Evolutionary conservation across 2,329 filamentous ascomycete species (phyloP), one percentile per base, ranked within the genome.

Genomic region (Orbilia javanica): DNA sequence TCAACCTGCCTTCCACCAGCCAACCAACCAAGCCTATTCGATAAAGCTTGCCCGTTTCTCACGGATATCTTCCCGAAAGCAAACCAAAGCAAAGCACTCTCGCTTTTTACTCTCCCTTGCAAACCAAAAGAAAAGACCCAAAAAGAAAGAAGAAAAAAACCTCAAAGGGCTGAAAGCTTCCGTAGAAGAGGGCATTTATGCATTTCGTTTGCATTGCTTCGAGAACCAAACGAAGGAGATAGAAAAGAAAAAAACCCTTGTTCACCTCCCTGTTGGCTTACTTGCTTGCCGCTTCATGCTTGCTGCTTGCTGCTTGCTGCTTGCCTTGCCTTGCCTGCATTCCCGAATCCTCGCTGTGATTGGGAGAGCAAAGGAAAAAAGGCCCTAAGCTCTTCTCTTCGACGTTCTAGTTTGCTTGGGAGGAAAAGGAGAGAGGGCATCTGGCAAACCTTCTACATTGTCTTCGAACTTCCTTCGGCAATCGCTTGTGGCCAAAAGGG

Each of bases 381-480:
- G 53, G 57, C 55, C 18, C 69, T 31, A 53, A 63, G 42, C 68
- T 77, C 42, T 44, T 68, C 69, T 70, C 42, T 53, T 63, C 69
- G 65, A 77, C 73, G 66, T 70, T 63, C 72, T 70, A 15, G 29
- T 44, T 44, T 66, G 50, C 53, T 29, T 44, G 27, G 42, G 46
- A 34, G 20, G 31, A 52, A 46, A 53, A 31, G 65, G 42, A 25
- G 48, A 63, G 34, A 48, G 42, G 42, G 31, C 65, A 64, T 69
- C 73, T 77, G 73, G 66, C 73, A 77, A 77, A 77, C 73, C 73
- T 77, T 64, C 73, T 77, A 39, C 46, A 44, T 62, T 71, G 73
- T 77, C 73, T 77, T 77, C 73, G 73, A 77, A 67, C 73, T 77
- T 77, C 73, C 73, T 77, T 77, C 73, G 73, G 73, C 73, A 77